Conservation (phyloP, 768 basidiomycete species). For the Serendipita sp. region DNA sequence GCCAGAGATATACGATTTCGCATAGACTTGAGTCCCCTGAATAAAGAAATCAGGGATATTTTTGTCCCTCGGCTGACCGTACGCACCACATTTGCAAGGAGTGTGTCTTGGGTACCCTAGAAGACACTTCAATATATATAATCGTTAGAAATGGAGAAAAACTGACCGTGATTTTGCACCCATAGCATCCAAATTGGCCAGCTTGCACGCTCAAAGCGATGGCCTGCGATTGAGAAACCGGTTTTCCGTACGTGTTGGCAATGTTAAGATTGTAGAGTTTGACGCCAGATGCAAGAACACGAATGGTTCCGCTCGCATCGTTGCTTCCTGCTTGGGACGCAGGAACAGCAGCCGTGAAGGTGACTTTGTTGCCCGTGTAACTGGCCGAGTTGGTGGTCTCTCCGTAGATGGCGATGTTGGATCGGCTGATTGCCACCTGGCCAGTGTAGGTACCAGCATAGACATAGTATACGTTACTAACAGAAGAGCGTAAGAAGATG, state of each 20-base stretch:
- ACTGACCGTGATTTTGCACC: slow-evolving; percentile 5
- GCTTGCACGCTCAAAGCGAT: slow-evolving; percentile 8
- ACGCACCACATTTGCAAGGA: not conserved
- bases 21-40: slow-evolving; percentile 31
- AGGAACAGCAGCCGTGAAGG: slow-evolving; percentile 3
- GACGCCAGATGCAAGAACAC: slow-evolving; percentile 10
- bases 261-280: slow-evolving; percentile 9
- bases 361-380: slow-evolving; percentile 7
- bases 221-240: not conserved
- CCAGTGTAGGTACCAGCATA: no score
- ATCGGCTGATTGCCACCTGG: not conserved
- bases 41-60: not conserved
- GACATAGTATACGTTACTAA: no score
- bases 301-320: slow-evolving; percentile 11
- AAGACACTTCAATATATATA: not conserved
- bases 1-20: slow-evolving; percentile 23
- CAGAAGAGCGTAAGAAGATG: no score
- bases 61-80: no score
- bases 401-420: slow-evolving; percentile 2
- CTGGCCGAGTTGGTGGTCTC: not conserved
- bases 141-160: not conserved
- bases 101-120: not conserved
- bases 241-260: slow-evolving; percentile 11
- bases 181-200: slow-evolving; percentile 4
- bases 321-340: slow-evolving; percentile 12